These are phyloP conservation scores for Tricholomella constricta DNA, from an alignment of 768 basidiomycete genomes.

Conservation along the genomic window DNA sequence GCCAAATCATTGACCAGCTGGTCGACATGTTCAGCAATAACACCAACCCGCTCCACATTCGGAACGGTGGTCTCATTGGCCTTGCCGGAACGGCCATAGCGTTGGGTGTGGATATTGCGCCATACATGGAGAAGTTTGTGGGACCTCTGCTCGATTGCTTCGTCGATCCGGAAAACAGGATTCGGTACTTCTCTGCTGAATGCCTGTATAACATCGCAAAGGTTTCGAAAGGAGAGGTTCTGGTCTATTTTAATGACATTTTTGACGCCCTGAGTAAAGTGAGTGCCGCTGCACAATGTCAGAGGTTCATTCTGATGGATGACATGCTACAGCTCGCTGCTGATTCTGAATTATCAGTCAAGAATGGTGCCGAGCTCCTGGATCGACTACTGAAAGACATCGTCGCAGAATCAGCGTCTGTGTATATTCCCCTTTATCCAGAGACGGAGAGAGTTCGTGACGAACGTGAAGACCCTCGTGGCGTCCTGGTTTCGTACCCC, in stretches of 20 bases:
- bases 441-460: conserved; percentile 74
- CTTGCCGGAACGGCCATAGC: conserved; percentile 98
- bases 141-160: conserved; percentile 89
- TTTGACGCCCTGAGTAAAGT: conserved; percentile 98
- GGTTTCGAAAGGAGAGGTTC: conserved; percentile 94
- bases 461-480: conserved; percentile 52
- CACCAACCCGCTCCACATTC: conserved; percentile 81
- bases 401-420: conserved; percentile 93
- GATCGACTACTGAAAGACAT: conserved; percentile 98
- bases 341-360: conserved; percentile 93
- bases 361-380: conserved; percentile 96
- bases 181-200: conserved; percentile 97
- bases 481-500: conserved; percentile 68
- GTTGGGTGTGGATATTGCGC: conserved; percentile 87
- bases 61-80: conserved; percentile 95
- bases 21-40: conserved; percentile 90
- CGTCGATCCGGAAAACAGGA: conserved; percentile 90
- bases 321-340: conserved; percentile 74
- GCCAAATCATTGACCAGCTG: conserved; percentile 89
- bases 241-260: conserved; percentile 97
- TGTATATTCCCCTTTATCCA: conserved; percentile 87
- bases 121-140: conserved; percentile 93
- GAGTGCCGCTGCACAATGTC: conserved; percentile 21
- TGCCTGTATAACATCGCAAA: conserved; percentile 98
- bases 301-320: background rate